Percentiles rank a stretch among this genome's conserved stretches.
These are phyloP conservation scores for Aspergillus baeticus DNA, from an alignment of 495 filamentous ascomycete species.

Conservation along the genomic window DNA sequence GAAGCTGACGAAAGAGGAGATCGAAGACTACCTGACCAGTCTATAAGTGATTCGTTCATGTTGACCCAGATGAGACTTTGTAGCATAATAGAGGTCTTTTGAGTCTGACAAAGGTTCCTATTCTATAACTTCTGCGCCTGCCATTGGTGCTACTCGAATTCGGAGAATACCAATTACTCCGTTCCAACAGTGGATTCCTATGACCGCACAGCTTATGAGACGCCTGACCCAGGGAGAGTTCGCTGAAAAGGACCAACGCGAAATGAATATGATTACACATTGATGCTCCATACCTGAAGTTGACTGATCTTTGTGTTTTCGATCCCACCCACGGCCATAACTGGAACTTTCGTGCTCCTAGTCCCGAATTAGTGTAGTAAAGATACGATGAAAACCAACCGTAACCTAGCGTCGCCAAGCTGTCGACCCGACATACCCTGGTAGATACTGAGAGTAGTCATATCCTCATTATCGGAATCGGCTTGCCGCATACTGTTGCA, in stretches of 20 bases:
- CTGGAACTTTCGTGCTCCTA: too few species aligned
- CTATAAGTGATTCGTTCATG: constrained; percentile 51
- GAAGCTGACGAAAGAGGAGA: constrained; percentile 95
- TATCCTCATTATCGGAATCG: constrained; percentile 1
- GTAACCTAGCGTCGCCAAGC: too few species aligned
- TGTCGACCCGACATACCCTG: too few species aligned
- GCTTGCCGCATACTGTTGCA: constrained; percentile 1
- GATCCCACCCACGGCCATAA: too few species aligned
- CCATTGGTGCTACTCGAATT: neutral
- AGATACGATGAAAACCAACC: too few species aligned
- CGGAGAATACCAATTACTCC: neutral
- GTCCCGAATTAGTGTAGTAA: too few species aligned
- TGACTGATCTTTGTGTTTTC: too few species aligned
- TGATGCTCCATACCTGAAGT: too few species aligned
- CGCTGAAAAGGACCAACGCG: neutral
- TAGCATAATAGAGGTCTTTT: constrained; percentile 27
- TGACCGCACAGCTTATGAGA: neutral
- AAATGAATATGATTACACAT: neutral
- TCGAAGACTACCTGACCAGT: constrained; percentile 98
- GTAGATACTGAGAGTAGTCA: too few species aligned
- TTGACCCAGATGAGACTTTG: constrained; percentile 16
- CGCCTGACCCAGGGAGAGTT: neutral
- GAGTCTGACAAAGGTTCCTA: constrained; percentile 18
- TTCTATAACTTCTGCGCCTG: neutral
- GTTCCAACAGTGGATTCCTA: too few species aligned